Evolutionary conservation across 2,329 filamentous ascomycete genomes (phyloP).

Genomic region (Arthroderma uncinatum): DNA sequence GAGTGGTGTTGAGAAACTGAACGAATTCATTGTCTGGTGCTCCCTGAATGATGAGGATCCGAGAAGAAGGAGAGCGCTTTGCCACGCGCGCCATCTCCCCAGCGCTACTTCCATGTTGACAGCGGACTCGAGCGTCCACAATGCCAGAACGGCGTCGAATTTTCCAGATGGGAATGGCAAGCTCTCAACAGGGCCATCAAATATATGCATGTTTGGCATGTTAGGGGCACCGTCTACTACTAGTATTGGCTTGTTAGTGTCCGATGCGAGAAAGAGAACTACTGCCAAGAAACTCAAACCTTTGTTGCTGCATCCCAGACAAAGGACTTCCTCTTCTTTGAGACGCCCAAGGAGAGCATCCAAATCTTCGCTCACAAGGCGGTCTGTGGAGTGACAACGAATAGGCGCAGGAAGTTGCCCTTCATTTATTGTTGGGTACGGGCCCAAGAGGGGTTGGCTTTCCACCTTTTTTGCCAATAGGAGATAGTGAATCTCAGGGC

Average conservation of each 20-base stretch:
- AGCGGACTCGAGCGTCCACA: constrained; percentile 2
- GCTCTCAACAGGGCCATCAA: constrained; percentile 2
- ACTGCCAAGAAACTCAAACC: neutral
- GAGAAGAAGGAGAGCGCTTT: neutral
- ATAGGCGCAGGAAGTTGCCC: neutral
- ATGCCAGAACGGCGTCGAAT: constrained; percentile 7
- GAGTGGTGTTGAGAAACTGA: constrained; percentile 3
- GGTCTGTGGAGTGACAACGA: neutral
- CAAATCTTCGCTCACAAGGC: neutral
- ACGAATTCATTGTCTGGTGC: constrained; percentile 7
- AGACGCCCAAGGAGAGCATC: neutral
- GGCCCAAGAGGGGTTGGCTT: neutral
- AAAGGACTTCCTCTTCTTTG: neutral
- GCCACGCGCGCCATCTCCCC: constrained; percentile 6
- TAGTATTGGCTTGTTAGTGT: neutral
- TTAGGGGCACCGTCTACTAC: neutral
- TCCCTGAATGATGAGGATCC: constrained; percentile 7
- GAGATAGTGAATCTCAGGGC: neutral
- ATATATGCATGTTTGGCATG: neutral
- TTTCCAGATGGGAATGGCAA: constrained; percentile 5
- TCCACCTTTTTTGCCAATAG: neutral
- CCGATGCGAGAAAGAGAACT: neutral
- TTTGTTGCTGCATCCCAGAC: neutral
- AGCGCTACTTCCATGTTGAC: neutral
- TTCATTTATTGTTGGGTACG: neutral